Evolutionary conservation across 1,284 basidiomycete genomes (phyloP).

Genomic region (Pseudozyma pruni): DNA sequence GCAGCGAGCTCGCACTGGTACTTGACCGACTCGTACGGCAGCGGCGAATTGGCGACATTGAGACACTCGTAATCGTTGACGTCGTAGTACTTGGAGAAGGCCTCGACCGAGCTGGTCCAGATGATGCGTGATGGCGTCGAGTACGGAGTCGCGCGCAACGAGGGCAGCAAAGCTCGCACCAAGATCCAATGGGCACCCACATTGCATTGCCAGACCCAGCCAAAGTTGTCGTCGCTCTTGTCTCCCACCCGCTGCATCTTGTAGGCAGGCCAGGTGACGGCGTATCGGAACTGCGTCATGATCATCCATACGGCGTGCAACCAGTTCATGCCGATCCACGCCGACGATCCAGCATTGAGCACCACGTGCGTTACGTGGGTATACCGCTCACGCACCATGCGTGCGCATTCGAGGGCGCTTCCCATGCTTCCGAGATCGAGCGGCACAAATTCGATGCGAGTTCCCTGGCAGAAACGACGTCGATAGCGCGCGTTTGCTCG

Average conservation of each 20-base stretch:
- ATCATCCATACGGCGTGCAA: conserved; percentile 59
- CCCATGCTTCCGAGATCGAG: conserved; percentile 66
- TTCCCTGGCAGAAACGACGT: conserved; percentile 58
- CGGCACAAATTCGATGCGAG: conserved; percentile 63
- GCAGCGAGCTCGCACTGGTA: conserved; percentile 68
- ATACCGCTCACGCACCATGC: conserved; percentile 55
- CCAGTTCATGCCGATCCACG: conserved; percentile 66
- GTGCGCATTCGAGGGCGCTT: conserved; percentile 61
- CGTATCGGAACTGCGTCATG: conserved; percentile 59
- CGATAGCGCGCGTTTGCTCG: conserved; percentile 59
- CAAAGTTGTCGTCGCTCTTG: conserved; percentile 62
- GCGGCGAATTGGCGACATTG: conserved; percentile 40
- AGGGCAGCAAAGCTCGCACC: conserved; percentile 57
- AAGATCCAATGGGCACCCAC: conserved; percentile 66
- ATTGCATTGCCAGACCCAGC: conserved; percentile 68
- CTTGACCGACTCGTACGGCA: conserved; percentile 67
- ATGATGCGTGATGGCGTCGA: conserved; percentile 60
- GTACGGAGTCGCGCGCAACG: conserved; percentile 60
- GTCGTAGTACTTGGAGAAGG: conserved; percentile 58
- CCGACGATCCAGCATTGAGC: conserved; percentile 66
- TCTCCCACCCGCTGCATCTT: conserved; percentile 65
- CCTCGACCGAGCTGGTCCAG: conserved; percentile 68
- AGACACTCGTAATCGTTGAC: conserved; percentile 64
- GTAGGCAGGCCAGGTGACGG: conserved; percentile 65
- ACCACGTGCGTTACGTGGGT: conserved; percentile 66